These are phyloP conservation scores for Trametes gibbosa DNA, from an alignment of 768 basidiomycete genomes.

Conservation along the genomic window DNA sequence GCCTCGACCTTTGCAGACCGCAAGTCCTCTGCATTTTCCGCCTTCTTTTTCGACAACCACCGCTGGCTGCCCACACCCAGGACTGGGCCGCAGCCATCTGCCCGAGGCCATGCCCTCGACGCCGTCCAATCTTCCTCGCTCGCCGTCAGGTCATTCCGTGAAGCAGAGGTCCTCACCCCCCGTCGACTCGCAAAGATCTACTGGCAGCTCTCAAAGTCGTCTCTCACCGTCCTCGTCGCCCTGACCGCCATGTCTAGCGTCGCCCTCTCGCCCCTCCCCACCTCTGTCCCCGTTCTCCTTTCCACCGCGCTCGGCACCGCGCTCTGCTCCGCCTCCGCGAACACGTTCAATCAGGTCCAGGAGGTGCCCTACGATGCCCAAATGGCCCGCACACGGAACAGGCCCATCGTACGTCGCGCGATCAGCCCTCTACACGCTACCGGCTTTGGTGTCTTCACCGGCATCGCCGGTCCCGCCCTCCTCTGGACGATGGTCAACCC, in stretches of 20 bases:
- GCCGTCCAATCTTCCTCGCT: constrained; percentile 12
- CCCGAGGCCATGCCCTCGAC: constrained; percentile 18
- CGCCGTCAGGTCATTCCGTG: constrained; percentile 22
- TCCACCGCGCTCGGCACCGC: constrained; percentile 87
- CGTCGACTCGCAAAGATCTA: constrained; percentile 63
- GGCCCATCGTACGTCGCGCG: constrained; percentile 84
- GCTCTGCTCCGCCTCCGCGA: constrained; percentile 90
- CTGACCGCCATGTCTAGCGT: constrained; percentile 91
- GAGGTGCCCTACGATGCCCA: constrained; percentile 97
- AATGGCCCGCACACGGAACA: constrained; percentile 84
- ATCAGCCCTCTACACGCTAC: constrained; percentile 84
- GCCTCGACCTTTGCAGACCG: constrained; percentile 18
- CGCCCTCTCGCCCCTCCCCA: constrained; percentile 86
- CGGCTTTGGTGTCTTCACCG: constrained; percentile 73
- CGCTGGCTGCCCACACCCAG: constrained; percentile 40
- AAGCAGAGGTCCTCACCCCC: constrained; percentile 41
- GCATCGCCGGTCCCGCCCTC: constrained; percentile 72
- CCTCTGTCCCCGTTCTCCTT: constrained; percentile 79
- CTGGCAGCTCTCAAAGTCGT: constrained; percentile 78
- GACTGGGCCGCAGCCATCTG: not conserved
- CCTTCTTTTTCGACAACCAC: constrained; percentile 64
- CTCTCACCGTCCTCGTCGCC: constrained; percentile 79
- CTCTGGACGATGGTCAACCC: constrained; percentile 85
- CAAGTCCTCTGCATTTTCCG: constrained; percentile 37
- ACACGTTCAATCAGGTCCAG: constrained; percentile 91